These are phyloP conservation scores for Saccharomyces pastorianus DNA, from an alignment of 1,139 yeast species.

Conservation along the genomic window DNA sequence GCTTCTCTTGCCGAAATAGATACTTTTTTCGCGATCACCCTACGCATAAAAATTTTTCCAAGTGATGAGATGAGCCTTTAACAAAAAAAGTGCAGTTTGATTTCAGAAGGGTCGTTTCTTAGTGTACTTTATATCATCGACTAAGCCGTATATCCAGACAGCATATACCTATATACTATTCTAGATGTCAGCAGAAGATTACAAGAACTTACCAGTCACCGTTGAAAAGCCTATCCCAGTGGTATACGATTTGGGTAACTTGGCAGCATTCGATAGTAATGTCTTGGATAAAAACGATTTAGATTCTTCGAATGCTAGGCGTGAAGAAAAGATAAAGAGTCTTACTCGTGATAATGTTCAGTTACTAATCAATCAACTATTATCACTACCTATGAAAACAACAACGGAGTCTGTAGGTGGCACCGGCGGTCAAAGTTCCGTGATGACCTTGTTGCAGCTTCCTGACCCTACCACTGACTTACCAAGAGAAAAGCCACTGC, in stretches of 20 bases:
- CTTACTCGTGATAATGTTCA: conserved; percentile 92
- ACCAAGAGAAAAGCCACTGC: conserved; percentile 94
- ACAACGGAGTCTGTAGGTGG: conserved; percentile 65
- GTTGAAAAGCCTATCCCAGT: conserved; percentile 87
- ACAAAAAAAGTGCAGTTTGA: background rate
- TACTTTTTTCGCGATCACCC: background rate
- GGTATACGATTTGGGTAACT: conserved; percentile 75
- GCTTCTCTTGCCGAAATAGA: background rate
- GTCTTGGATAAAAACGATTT: conserved; percentile 61
- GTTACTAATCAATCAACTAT: conserved; percentile 77
- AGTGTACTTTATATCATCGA: background rate
- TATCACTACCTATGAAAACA: conserved; percentile 79
- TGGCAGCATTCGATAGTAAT: conserved; percentile 78
- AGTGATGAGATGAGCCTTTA: background rate
- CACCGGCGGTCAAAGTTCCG: conserved; percentile 54
- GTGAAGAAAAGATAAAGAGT: conserved; percentile 57
- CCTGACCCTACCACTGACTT: conserved; percentile 78
- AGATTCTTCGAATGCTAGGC: conserved; percentile 41
- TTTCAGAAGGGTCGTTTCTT: background rate
- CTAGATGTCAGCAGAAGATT: conserved; percentile 13
- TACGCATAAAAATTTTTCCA: background rate
- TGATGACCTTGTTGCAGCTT: conserved; percentile 73
- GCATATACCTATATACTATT: background rate
- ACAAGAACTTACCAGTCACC: conserved; percentile 49
- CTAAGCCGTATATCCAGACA: background rate